phyloP scores from a whole-genome alignment of 306 rosid genomes.

The Gillenia trifoliata region DNA sequence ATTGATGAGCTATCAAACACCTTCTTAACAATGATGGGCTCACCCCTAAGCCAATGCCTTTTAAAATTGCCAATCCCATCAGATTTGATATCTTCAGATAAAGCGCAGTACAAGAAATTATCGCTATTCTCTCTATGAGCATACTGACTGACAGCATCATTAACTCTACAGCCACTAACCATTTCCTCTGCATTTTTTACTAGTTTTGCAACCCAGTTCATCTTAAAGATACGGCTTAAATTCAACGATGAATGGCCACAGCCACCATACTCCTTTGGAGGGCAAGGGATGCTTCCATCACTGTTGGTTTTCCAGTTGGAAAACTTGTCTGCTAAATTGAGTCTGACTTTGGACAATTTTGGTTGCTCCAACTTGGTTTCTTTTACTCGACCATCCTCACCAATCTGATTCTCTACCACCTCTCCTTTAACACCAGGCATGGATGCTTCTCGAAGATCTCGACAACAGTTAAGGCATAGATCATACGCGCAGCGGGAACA shows the following conservation, averaged over 20 bases:
- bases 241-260: conserved; percentile 65
- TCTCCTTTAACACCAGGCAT: conserved; percentile 20
- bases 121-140: conserved; percentile 55
- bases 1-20: conserved; percentile 75
- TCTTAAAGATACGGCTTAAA: conserved; percentile 89
- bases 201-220: conserved; percentile 99
- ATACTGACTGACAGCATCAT: conserved; percentile 38
- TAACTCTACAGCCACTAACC: conserved; percentile 81
- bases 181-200: conserved; percentile 96
- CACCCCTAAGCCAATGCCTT: conserved; percentile 79
- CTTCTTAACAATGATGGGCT: conserved; percentile 71
- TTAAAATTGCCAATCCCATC: conserved; percentile 73
- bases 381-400: conserved; percentile 22
- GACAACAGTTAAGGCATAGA: conserved; percentile 83
- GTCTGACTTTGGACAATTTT: conserved; percentile 37
- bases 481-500: conserved; percentile 78
- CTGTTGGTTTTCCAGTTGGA: conserved; percentile 73
- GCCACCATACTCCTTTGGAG: conserved; percentile 89
- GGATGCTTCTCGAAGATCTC: conserved; percentile 74
- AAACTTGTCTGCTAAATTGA: conserved; percentile 46
- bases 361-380: conserved; percentile 34
- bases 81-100: conserved; percentile 62
- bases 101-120: conserved; percentile 64
- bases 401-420: conserved; percentile 7
- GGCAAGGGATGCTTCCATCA: conserved; percentile 79